These are phyloP conservation scores for Bullera alba DNA, from an alignment of 768 basidiomycete species.

Conservation along the genomic window DNA sequence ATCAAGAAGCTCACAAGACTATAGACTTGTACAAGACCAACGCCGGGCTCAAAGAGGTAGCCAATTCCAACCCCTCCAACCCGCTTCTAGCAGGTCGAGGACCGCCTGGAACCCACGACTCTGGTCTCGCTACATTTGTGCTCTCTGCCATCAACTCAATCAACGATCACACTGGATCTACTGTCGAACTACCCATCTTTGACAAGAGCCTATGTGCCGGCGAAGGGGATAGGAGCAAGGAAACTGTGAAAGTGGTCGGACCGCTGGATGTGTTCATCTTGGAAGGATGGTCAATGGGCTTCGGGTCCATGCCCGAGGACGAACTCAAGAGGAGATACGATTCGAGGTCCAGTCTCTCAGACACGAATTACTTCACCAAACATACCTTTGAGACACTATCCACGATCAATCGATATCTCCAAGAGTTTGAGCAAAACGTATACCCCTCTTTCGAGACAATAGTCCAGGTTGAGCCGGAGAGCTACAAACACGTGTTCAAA, in stretches of 20 bases:
- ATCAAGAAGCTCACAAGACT: constrained; percentile 68
- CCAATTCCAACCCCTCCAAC: constrained; percentile 56
- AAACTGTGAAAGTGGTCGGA: constrained; percentile 51
- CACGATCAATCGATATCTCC: constrained; percentile 46
- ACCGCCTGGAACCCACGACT: constrained; percentile 86
- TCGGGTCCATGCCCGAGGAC: constrained; percentile 9
- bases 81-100: constrained; percentile 72
- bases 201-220: constrained; percentile 78
- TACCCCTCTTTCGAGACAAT: constrained; percentile 69
- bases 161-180: constrained; percentile 27
- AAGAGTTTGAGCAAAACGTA: constrained; percentile 55
- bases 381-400: constrained; percentile 16
- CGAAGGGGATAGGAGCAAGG: constrained; percentile 68
- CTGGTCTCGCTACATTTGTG: constrained; percentile 57
- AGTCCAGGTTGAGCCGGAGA: constrained; percentile 57
- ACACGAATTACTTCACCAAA: constrained; percentile 9
- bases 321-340: constrained; percentile 6
- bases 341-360: constrained; percentile 8
- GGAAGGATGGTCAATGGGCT: constrained; percentile 92
- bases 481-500: constrained; percentile 59
- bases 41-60: constrained; percentile 55
- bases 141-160: constrained; percentile 53
- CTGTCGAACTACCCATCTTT: constrained; percentile 56
- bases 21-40: constrained; percentile 80
- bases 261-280: constrained; percentile 75